These are phyloP conservation scores for Brassica nigra DNA, from an alignment of 345 rosid species.

Conservation along the genomic window DNA sequence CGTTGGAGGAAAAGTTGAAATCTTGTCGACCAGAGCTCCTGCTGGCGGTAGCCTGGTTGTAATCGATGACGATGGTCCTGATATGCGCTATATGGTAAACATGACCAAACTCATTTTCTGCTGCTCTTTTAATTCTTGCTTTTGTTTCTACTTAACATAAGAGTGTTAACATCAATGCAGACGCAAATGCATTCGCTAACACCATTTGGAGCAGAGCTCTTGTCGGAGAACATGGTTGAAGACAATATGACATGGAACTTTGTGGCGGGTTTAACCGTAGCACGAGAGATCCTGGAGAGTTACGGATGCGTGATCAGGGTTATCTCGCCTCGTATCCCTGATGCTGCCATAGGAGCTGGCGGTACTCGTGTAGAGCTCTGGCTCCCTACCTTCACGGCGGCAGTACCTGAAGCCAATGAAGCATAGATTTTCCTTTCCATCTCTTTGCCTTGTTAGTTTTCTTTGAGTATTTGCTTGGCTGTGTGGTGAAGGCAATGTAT, in stretches of 20 bases:
- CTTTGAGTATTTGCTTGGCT: slow-evolving; percentile 16
- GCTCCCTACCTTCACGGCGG: slow-evolving; percentile 63
- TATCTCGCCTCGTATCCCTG: slow-evolving; percentile 66
- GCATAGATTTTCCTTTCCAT: not conserved
- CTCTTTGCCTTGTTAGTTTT: not conserved
- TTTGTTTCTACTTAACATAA: not conserved
- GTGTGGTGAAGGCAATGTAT: slow-evolving; percentile 29
- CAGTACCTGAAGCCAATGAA: slow-evolving; percentile 43
- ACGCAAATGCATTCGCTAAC: slow-evolving; percentile 85
- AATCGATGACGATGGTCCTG: slow-evolving; percentile 91
- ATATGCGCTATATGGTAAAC: slow-evolving; percentile 92
- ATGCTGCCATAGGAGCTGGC: slow-evolving; percentile 76
- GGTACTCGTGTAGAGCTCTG: slow-evolving; percentile 88
- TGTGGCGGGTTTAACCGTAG: slow-evolving; percentile 84
- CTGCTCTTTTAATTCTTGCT: not conserved
- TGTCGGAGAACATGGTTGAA: slow-evolving; percentile 72
- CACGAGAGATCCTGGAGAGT: slow-evolving; percentile 88
- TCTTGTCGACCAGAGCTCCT: slow-evolving; percentile 70
- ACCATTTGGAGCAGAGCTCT: slow-evolving; percentile 81
- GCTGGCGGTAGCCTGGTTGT: slow-evolving; percentile 80
- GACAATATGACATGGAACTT: slow-evolving; percentile 99
- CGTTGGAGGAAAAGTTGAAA: slow-evolving; percentile 75
- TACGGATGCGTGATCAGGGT: slow-evolving; percentile 85
- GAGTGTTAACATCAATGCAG: slow-evolving; percentile 48
- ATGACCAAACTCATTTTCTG: not conserved